Evolutionary conservation across 2,329 filamentous ascomycete genomes (phyloP), one percentile per base, ranked within the genome.

Genomic region (Colletotrichum shisoi): DNA sequence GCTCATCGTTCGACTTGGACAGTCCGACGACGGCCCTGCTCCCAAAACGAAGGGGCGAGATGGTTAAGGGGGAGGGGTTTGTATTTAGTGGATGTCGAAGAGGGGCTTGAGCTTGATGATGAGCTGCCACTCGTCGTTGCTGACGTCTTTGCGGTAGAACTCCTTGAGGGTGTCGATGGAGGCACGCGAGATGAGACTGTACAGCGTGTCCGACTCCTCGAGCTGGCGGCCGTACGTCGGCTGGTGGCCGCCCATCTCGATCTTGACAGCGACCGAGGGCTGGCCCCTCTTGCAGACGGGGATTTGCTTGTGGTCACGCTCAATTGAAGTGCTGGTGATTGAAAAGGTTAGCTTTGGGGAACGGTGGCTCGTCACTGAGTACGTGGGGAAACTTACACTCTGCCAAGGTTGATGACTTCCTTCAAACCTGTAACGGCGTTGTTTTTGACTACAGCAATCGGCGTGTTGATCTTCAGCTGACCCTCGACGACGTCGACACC

Each of bases 231-330:
- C 95, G 76, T 99, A 99, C 67, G 91, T 87, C 17, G 95, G 96
- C 82, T 99, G 95, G 77, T 94, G 92, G 66, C 89, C 82, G 61
- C 93, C 94, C 87, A 89, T 90, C 82, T 99, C 96, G 74, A 99
- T 96, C 85, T 99, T 99, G 83, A 99, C 85, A 21, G 95, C 95
- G 11, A 99, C 96, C 1, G 93, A 96, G n/a, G 96, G 95, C 76
- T 96, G 92, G 59, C 94, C 94, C 82, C 93, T 94, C 81, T 99
- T 99, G 83, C 93, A 96, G 65, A 97, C 85, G 11, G 85, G 87
- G 71, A 99, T 90, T 71, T 95, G 89, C 83, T 99, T 99, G 86
- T 99, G 95, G 72, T 99, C 96, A 76, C 96, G 90, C 80, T 99
- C 94, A 75, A 99, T 99, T 2, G 91, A 94, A 63, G 92, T 92